phyloP scores from a whole-genome alignment of 768 basidiomycete species.

The Trametes elegans region DNA sequence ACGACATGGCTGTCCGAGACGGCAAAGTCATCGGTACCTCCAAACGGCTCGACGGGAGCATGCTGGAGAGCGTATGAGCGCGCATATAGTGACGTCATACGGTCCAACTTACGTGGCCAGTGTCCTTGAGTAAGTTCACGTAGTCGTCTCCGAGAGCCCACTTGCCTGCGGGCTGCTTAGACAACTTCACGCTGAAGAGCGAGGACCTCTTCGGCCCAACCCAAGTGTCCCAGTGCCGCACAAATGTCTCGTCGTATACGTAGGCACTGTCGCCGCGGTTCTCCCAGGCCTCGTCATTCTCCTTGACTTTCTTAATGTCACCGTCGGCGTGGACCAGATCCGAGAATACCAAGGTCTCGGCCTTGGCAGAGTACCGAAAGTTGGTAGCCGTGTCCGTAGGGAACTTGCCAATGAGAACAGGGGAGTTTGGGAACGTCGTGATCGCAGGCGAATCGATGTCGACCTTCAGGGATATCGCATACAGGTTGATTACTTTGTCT shows the following conservation, averaged over 20 bases:
- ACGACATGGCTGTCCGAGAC: slow-evolving; percentile 67
- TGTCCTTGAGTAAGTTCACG: slow-evolving; percentile 60
- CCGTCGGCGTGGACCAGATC: slow-evolving; percentile 79
- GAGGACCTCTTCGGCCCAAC: slow-evolving; percentile 65
- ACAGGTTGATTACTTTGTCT: slow-evolving; percentile 47
- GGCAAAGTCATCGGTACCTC: slow-evolving; percentile 80
- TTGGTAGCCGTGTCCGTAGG: slow-evolving; percentile 67
- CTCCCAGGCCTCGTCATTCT: slow-evolving; percentile 71
- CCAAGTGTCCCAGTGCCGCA: slow-evolving; percentile 66
- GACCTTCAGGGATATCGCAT: slow-evolving; percentile 54
- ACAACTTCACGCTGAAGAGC: slow-evolving; percentile 67
- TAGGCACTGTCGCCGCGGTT: slow-evolving; percentile 67
- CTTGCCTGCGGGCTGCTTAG: slow-evolving; percentile 42
- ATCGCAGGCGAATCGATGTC: slow-evolving; percentile 30
- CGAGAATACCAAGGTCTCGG: slow-evolving; percentile 76
- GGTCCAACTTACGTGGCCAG: slow-evolving; percentile 58
- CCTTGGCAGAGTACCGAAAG: slow-evolving; percentile 60
- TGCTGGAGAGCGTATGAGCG: slow-evolving; percentile 38
- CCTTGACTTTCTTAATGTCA: slow-evolving; percentile 61
- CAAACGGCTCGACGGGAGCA: slow-evolving; percentile 82
- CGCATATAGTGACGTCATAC: not conserved
- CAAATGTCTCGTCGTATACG: slow-evolving; percentile 47
- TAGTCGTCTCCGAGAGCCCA: slow-evolving; percentile 57
- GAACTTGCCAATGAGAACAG: slow-evolving; percentile 57
- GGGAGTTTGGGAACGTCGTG: slow-evolving; percentile 36